Percentiles rank a stretch among this genome's conserved stretches.
Evolutionary conservation across 306 rosid species (phyloP).

Genomic region (Dryas octopetala): DNA sequence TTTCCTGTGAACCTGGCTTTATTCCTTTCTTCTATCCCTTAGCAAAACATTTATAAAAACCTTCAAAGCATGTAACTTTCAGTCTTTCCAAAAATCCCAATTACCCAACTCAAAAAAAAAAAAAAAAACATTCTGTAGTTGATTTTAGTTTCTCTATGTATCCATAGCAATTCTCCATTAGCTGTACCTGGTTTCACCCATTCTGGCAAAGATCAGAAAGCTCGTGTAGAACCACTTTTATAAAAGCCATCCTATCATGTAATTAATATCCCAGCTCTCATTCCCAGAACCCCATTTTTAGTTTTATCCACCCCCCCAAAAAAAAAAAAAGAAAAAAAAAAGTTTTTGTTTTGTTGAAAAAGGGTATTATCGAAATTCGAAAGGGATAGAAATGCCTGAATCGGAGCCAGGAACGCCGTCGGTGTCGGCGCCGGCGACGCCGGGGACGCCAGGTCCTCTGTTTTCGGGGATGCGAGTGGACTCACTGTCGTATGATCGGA

Average conservation of each 20-base stretch:
- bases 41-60: constrained; percentile 58
- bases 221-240: constrained; percentile 32
- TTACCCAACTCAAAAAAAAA: constrained; percentile 11
- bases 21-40: constrained; percentile 42
- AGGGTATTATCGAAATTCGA: no score
- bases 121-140: background rate
- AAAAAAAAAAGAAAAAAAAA: constrained; percentile 8
- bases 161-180: background rate
- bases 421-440: constrained; percentile 61
- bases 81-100: constrained; percentile 9
- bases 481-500: constrained; percentile 65
- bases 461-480: constrained; percentile 65
- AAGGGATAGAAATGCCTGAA: constrained; percentile 43
- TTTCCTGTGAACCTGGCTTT: constrained; percentile 48
- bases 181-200: background rate
- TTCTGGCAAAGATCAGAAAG: constrained; percentile 28
- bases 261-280: constrained; percentile 13
- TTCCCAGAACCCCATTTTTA: constrained; percentile 8
- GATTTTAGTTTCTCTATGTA: background rate
- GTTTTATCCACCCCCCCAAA: background rate
- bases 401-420: constrained; percentile 60
- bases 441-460: constrained; percentile 79
- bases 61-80: constrained; percentile 59
- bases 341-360: no score
- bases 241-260: constrained; percentile 48